Evolutionary conservation across 805 yeast species (phyloP).

Genomic region (Nakazawaea ishiwadae): DNA sequence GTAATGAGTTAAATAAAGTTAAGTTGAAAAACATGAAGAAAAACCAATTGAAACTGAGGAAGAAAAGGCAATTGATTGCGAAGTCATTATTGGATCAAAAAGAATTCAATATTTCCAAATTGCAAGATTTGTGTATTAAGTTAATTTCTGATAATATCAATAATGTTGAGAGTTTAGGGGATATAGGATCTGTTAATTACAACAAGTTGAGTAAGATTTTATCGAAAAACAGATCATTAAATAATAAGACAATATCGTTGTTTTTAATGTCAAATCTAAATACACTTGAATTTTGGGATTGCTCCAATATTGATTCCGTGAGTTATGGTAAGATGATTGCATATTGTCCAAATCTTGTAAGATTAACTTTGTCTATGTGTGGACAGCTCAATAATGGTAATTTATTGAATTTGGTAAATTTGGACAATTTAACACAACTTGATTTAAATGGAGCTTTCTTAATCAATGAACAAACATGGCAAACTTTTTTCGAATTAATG

Average conservation of each 20-base stretch:
- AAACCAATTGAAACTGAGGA: conserved; percentile 61
- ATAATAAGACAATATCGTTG: conserved; percentile 64
- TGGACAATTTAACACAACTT: conserved; percentile 48
- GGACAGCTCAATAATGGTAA: conserved; percentile 85
- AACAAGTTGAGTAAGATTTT: conserved; percentile 70
- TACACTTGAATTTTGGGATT: conserved; percentile 81
- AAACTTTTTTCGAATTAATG: conserved; percentile 55
- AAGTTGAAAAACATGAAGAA: conserved; percentile 40
- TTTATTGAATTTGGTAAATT: conserved; percentile 56
- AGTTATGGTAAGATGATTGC: conserved; percentile 69
- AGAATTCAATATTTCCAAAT: conserved; percentile 55
- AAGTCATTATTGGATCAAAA: conserved; percentile 76
- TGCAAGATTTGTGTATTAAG: conserved; percentile 79
- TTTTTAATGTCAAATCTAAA: conserved; percentile 61
- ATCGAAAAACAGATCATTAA: conserved; percentile 76
- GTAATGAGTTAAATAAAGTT: conserved; percentile 41
- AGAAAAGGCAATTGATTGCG: conserved; percentile 74
- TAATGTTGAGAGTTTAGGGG: conserved; percentile 80
- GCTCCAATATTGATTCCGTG: conserved; percentile 69
- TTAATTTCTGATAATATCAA: conserved; percentile 62
- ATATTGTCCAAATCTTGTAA: conserved; percentile 68
- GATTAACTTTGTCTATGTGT: conserved; percentile 79
- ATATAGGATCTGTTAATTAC: conserved; percentile 71
- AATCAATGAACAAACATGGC: conserved; percentile 75
- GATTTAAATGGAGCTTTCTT: conserved; percentile 88